Percentiles rank a stretch among this genome's conserved stretches.
These are phyloP conservation scores for Aspergillus sp. DNA, from an alignment of 2,329 filamentous ascomycete genomes.

Conservation along the genomic window DNA sequence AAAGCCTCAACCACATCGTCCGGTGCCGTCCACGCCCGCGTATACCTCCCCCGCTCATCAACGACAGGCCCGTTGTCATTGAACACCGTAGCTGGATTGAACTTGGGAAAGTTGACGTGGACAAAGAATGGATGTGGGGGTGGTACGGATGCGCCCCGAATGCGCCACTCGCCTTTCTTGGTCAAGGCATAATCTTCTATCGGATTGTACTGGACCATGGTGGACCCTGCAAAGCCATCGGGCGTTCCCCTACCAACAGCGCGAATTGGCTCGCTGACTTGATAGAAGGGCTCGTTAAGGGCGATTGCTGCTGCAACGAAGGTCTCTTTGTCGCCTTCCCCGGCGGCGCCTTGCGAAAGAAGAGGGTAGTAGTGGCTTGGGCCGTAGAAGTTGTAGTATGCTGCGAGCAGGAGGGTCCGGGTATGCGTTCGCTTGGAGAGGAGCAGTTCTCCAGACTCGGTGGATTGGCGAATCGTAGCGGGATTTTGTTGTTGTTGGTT, in stretches of 20 bases:
- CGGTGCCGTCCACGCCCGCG: constrained; percentile 26
- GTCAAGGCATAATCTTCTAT: constrained; percentile 35
- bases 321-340: constrained; percentile 41
- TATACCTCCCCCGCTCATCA: constrained; percentile 21
- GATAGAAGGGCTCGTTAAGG: constrained; percentile 45
- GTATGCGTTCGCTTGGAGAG: constrained; percentile 38
- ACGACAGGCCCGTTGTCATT: constrained; percentile 21
- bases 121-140: constrained; percentile 38
- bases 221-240: constrained; percentile 38
- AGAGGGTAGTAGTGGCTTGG: constrained; percentile 32
- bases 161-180: constrained; percentile 29
- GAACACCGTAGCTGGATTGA: constrained; percentile 39
- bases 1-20: constrained; percentile 29
- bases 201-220: constrained; percentile 45
- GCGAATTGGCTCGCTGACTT: constrained; percentile 44
- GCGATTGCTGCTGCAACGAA: constrained; percentile 22
- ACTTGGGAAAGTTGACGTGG: constrained; percentile 33
- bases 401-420: constrained; percentile 33
- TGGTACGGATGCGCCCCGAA: constrained; percentile 32
- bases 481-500: constrained; percentile 25
- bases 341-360: constrained; percentile 33
- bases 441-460: constrained; percentile 36
- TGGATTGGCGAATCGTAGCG: constrained; percentile 34
- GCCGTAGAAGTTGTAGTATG: constrained; percentile 39
- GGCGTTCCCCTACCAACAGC: constrained; percentile 34